These are phyloP conservation scores for Fraxinus velutina DNA, from an alignment of 305 asterid species.

Conservation along the genomic window DNA sequence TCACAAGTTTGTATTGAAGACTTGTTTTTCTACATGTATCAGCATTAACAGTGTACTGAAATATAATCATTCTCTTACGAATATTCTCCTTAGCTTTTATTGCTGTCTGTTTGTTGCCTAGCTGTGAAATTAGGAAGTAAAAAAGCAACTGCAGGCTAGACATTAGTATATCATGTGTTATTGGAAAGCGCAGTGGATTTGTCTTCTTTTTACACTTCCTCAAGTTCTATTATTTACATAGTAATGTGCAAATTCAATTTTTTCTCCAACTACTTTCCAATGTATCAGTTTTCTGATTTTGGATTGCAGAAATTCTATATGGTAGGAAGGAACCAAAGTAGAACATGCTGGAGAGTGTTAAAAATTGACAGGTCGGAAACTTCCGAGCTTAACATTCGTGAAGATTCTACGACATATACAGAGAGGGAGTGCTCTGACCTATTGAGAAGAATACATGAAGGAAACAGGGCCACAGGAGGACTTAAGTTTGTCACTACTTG, in stretches of 20 bases:
- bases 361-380: slow-evolving; percentile 81
- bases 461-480: slow-evolving; percentile 86
- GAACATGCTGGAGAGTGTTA: slow-evolving; percentile 80
- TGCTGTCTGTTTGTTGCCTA: not conserved
- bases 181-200: not conserved
- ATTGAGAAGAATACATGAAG: slow-evolving; percentile 80
- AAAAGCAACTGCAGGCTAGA: not conserved
- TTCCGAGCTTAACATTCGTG: slow-evolving; percentile 68
- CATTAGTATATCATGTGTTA: not conserved
- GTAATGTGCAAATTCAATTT: slow-evolving; percentile 5
- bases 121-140: not conserved
- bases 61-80: not conserved
- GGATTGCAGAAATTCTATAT: slow-evolving; percentile 74
- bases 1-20: slow-evolving; percentile 3
- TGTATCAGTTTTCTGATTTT: slow-evolving; percentile 19
- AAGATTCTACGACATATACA: slow-evolving; percentile 74
- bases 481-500: slow-evolving; percentile 80
- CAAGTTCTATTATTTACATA: not conserved
- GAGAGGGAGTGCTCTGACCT: slow-evolving; percentile 87
- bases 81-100: not conserved
- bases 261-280: not conserved
- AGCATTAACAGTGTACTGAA: not conserved
- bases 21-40: slow-evolving; percentile 1
- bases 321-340: slow-evolving; percentile 89
- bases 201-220: not conserved